Base-by-base conservation (phyloP, 2,329 filamentous ascomycete species). In the Beauveria brongniartii region DNA sequence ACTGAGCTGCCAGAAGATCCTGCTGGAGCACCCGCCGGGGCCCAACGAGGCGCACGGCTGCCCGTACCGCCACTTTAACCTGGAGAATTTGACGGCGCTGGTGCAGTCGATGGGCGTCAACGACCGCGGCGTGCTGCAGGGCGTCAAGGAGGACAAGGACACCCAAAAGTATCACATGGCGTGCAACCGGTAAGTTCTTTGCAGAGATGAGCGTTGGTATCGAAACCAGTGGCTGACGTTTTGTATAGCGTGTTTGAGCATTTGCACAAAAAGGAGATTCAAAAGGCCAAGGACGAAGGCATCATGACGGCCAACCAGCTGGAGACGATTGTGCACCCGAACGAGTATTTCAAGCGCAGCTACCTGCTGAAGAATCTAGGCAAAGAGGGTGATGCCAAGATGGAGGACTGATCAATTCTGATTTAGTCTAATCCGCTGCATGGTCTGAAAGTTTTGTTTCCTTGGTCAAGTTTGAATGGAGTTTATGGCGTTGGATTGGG, bases 301-400 rank as follows among this genome's bases (percentile, higher is more conserved):
- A 79, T 86, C 56, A 88, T 88, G 85, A 86, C 81, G 14, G 77
- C 87, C 7, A 85, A 85, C 18, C 90, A 96, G 72, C 80, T 96
- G 47, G 93, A 97, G 75, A 97, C 93, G 0, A 96, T 99, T 70
- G 87, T 96, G 24, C 94, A 99, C 75, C 94, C 94, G 12, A 99
- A 99, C 72, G 92, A 93, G 65, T 99, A 97, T 75, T 99, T 97
- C 75, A 97, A 96, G 80, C 83, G 93, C 61, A 96, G 92, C 72
- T 97, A 91, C 73, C 69, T 95, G 67, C 77, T 99, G 63, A 96
- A 92, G 78, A 90, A 94, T 71, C 73, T 95, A 28, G 86, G 75
- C 55, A 85, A 75, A 24, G 76, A 76, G 63, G 74, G 77, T 20
- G 82, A 86, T 63, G 74, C 82, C 37, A 81, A 82, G 73, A 86